Evolutionary conservation across 1,284 basidiomycete genomes (phyloP).

Genomic region (Trichosporon asahii): DNA sequence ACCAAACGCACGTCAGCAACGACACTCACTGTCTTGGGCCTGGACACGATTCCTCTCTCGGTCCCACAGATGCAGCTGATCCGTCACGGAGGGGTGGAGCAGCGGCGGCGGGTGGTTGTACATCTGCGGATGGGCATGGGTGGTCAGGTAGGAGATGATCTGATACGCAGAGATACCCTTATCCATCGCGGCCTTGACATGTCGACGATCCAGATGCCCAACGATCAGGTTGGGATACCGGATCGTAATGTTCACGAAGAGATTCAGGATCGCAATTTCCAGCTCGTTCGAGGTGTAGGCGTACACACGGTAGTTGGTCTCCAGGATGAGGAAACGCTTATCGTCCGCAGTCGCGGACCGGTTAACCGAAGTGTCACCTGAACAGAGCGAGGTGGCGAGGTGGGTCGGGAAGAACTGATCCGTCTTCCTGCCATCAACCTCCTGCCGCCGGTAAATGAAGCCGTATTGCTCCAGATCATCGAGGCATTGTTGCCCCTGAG

Average conservation of each 20-base stretch:
- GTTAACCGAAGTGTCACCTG: constrained; percentile 60
- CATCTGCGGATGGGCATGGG: constrained; percentile 98
- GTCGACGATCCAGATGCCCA: constrained; percentile 88
- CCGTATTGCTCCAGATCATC: constrained; percentile 93
- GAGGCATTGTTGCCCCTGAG: constrained; percentile 58
- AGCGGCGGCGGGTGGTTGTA: constrained; percentile 64
- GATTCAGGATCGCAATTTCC: constrained; percentile 91
- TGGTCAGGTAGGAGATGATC: constrained; percentile 91
- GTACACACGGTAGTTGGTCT: constrained; percentile 98
- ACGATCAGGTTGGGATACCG: constrained; percentile 95
- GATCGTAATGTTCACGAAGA: constrained; percentile 88
- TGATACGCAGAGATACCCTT: constrained; percentile 97
- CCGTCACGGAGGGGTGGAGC: constrained; percentile 68
- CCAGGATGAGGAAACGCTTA: constrained; percentile 91
- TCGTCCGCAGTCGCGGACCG: constrained; percentile 49
- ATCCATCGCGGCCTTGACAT: constrained; percentile 85
- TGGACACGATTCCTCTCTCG: constrained; percentile 89
- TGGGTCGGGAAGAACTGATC: constrained; percentile 92
- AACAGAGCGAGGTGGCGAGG: constrained; percentile 83
- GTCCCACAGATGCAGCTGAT: constrained; percentile 98
- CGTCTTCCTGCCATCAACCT: constrained; percentile 16
- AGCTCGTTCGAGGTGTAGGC: constrained; percentile 97
- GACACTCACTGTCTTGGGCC: constrained; percentile 68
- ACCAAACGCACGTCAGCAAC: too few species aligned
- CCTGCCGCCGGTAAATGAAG: constrained; percentile 73